A percentile compares a stretch with the other conserved stretches of the same genome.
Evolutionary conservation across 768 basidiomycete species (phyloP).

Genomic region (Leccinum boreale): DNA sequence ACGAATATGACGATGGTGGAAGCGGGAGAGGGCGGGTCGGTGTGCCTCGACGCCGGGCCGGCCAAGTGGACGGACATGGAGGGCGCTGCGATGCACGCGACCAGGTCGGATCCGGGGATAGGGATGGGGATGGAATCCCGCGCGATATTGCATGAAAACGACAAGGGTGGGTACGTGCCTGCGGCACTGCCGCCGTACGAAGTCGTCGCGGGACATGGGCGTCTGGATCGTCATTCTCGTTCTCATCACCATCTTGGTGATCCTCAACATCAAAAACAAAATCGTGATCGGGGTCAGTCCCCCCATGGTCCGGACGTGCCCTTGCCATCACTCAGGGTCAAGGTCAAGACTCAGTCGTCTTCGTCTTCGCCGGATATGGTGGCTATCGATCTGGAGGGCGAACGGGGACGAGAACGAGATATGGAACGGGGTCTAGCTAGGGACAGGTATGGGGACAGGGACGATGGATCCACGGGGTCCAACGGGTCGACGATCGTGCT

Average conservation of each 20-base stretch:
- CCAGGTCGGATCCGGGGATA: neutral
- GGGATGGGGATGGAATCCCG: too few species aligned
- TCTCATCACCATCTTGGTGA: neutral
- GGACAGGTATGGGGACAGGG: neutral
- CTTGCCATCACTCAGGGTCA: neutral
- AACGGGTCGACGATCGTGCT: slow-evolving; percentile 5
- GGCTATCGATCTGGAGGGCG: neutral
- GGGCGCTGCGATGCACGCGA: neutral
- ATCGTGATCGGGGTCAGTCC: neutral
- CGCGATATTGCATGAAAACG: neutral
- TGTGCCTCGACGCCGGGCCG: neutral
- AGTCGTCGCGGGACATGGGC: neutral
- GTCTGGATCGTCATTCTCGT: neutral
- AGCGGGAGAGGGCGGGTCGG: neutral
- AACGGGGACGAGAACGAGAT: neutral
- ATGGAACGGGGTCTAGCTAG: neutral
- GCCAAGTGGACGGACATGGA: neutral
- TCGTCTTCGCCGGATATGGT: neutral
- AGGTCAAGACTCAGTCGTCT: neutral
- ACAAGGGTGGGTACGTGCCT: neutral
- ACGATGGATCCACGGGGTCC: neutral
- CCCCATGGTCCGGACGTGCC: neutral
- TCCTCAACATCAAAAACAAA: neutral
- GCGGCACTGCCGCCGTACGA: neutral
- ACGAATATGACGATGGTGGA: neutral